Percentiles rank a stretch among this genome's conserved stretches.
Evolutionary conservation across 345 rosid genomes (phyloP).

Genomic region (Ailanthus altissimus): DNA sequence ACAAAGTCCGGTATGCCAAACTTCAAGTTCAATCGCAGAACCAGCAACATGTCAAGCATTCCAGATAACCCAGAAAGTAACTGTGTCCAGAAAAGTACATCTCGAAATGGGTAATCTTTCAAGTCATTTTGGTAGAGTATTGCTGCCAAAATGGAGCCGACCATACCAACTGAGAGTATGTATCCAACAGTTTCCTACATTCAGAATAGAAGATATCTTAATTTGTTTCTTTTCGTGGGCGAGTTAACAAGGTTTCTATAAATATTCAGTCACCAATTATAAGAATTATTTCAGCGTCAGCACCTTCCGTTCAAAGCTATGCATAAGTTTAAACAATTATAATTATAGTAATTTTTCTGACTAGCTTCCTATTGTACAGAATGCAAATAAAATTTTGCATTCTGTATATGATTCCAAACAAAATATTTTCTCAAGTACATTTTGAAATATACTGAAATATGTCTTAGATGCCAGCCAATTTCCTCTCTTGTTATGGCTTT

Average conservation of each 20-base stretch:
- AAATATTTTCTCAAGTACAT: background rate
- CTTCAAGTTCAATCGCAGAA: conserved; percentile 65
- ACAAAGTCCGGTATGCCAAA: conserved; percentile 72
- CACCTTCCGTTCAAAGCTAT: background rate
- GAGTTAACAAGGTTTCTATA: background rate
- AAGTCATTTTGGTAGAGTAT: conserved; percentile 65
- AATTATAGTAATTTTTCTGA: too few species aligned
- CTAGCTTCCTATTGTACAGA: background rate
- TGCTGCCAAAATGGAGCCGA: conserved; percentile 83
- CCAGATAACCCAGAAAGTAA: conserved; percentile 72
- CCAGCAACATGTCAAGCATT: conserved; percentile 83
- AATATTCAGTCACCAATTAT: background rate
- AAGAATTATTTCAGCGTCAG: background rate
- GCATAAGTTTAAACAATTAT: background rate
- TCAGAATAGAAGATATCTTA: background rate
- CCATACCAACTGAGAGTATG: conserved; percentile 75
- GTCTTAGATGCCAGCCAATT: background rate
- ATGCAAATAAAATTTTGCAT: background rate
- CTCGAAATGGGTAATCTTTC: conserved; percentile 71
- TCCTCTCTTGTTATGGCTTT: background rate
- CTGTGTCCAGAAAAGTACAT: conserved; percentile 81
- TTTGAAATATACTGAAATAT: background rate
- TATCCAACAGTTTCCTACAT: conserved; percentile 85
- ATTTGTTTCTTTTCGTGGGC: background rate
- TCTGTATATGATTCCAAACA: background rate